Percentiles rank a stretch among this genome's conserved stretches.
Conservation (phyloP, 495 filamentous ascomycete genomes). For the Aspergillus sclerotiicarbonarius region DNA sequence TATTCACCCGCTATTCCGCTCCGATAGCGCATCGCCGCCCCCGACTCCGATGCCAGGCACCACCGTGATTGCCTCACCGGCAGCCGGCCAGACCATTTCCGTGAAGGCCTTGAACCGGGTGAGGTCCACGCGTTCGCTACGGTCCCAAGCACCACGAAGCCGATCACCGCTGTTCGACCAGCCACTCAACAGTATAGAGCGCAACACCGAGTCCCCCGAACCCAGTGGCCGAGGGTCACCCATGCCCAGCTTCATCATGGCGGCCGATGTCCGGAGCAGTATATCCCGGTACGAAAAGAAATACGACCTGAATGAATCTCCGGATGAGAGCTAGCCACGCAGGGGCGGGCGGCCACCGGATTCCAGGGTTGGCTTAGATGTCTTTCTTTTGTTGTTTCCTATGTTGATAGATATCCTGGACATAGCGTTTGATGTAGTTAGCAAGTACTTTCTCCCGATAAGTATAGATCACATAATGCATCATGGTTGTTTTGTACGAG, state of each 20-base stretch:
- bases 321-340: slow-evolving; percentile 24
- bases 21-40: slow-evolving; percentile 68
- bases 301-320: slow-evolving; percentile 33
- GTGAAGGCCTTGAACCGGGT: slow-evolving; percentile 60
- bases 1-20: slow-evolving; percentile 84
- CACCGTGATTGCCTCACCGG: slow-evolving; percentile 66
- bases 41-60: slow-evolving; percentile 67
- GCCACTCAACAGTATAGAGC: background rate
- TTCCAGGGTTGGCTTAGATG: slow-evolving; percentile 2
- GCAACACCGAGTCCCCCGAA: slow-evolving; percentile 1
- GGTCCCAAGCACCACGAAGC: slow-evolving; percentile 23
- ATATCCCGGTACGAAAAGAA: slow-evolving; percentile 28
- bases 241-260: slow-evolving; percentile 20
- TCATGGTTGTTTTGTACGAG: background rate
- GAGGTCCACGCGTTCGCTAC: slow-evolving; percentile 63
- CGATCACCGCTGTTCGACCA: slow-evolving; percentile 26
- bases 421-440: slow-evolving; percentile 5
- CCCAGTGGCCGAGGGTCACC: background rate
- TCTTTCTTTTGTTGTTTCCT: slow-evolving; percentile 8
- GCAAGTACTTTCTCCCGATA: background rate
- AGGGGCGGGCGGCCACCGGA: background rate
- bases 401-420: slow-evolving; percentile 12
- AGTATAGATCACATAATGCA: background rate
- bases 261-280: slow-evolving; percentile 26
- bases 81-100: slow-evolving; percentile 65